Base-by-base conservation (phyloP, 2,329 filamentous ascomycete genomes). In the Basipetospora chlamydospora region DNA sequence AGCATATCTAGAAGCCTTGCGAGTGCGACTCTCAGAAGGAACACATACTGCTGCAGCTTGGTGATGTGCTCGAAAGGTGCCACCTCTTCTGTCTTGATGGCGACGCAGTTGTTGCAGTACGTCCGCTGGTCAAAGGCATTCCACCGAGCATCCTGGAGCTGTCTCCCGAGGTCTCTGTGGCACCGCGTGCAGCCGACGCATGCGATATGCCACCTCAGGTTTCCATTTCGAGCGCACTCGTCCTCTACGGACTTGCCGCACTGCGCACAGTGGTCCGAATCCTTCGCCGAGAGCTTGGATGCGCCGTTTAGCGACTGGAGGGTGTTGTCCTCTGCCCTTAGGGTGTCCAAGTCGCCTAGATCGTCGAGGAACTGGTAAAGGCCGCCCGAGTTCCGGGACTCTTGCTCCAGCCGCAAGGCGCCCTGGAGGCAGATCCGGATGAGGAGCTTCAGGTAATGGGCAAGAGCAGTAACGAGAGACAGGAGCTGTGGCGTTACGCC, bases 401-500 rank as follows among this genome's bases (percentile, higher is more conserved):
- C 88, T 39, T 85, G 78, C 57, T 98, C 90, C 26, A 96, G 71
- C 49, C 86, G 88, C 32, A 98, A 64, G 6, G 90, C 80, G 22
- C 88, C 90, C 54, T 96, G 92, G 20, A 98, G 70, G 52, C 90
- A 95, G 47, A 98, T 98, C 34, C 90, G 77, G 48, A 98, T 98
- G 41, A 98, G 73, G 23, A 98, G 79, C 58, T 98, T 98, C 37
- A 98, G 73, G 52, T 98, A 98, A 57, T 98, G 90, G 13, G 90
- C 90, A 35, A 98, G 70, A 25, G 90, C 88, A 26, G 90, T 98
- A 37, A 98, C 90, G 6, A 98, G 70, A 6, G 88, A 93, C n/a
- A 98, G 62, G n/a, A 98, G 70, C 55, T 98, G 90, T 55, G 98
- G 90, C 7, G 90, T 98, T 22, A 98, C 90, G 29, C 90, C 90